Conservation (phyloP, 2,329 filamentous ascomycete genomes). For the Microcyclospora pomicola region DNA sequence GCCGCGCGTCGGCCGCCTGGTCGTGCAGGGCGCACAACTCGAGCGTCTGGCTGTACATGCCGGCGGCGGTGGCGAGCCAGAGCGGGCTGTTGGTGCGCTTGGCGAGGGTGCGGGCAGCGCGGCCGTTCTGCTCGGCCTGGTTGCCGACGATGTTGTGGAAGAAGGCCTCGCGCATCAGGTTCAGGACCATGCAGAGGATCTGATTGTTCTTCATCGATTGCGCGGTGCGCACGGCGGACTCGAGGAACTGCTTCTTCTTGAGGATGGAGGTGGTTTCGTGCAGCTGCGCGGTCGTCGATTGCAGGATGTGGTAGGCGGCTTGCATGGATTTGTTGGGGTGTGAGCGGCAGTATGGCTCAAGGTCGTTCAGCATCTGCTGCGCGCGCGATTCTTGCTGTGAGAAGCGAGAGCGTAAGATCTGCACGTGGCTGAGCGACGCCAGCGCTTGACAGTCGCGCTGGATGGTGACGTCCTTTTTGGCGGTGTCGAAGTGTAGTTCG, state of each 20-base stretch:
- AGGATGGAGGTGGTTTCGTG: slow-evolving; percentile 47
- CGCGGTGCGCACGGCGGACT: slow-evolving; percentile 55
- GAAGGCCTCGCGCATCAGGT: slow-evolving; percentile 70
- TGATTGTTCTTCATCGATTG: slow-evolving; percentile 60
- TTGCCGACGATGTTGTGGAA: slow-evolving; percentile 64
- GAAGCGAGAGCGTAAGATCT: slow-evolving; percentile 30
- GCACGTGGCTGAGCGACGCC: slow-evolving; percentile 34
- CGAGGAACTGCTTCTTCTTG: slow-evolving; percentile 65
- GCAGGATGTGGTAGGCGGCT: slow-evolving; percentile 58
- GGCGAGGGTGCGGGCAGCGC: slow-evolving; percentile 38
- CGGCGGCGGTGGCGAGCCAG: slow-evolving; percentile 53
- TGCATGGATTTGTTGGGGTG: slow-evolving; percentile 63
- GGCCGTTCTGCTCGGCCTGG: slow-evolving; percentile 38
- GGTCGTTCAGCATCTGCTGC: slow-evolving; percentile 46
- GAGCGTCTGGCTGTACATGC: slow-evolving; percentile 61
- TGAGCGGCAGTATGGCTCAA: slow-evolving; percentile 53
- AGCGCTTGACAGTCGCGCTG: slow-evolving; percentile 32
- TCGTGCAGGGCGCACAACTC: slow-evolving; percentile 48
- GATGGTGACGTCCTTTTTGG: slow-evolving; percentile 12
- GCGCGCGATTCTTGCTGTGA: slow-evolving; percentile 34
- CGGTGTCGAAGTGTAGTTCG: slow-evolving; percentile 38
- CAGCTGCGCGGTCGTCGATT: slow-evolving; percentile 34
- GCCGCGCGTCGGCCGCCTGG: slow-evolving; percentile 15
- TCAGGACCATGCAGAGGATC: slow-evolving; percentile 69
- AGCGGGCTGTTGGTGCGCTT: slow-evolving; percentile 32